A percentile compares a stretch with the other conserved stretches of the same genome.
These are phyloP conservation scores for Cutaneotrichosporon sp. DNA, from an alignment of 1,284 basidiomycete genomes.

Conservation along the genomic window DNA sequence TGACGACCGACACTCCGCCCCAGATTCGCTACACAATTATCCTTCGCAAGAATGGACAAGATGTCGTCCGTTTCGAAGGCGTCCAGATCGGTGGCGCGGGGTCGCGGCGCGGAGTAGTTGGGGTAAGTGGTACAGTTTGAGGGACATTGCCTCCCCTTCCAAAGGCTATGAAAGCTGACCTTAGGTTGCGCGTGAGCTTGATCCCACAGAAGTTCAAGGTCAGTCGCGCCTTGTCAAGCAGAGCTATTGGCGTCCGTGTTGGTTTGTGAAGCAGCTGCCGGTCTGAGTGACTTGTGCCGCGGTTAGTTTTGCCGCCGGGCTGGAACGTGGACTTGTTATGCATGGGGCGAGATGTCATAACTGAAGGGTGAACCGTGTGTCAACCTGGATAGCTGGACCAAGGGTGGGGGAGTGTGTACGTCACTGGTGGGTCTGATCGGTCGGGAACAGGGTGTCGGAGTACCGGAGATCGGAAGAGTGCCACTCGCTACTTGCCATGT, in stretches of 20 bases:
- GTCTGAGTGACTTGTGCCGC: not conserved
- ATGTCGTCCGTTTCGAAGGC: conserved; percentile 32
- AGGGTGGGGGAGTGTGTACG: not conserved
- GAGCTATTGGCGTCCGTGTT: not conserved
- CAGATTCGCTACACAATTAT: conserved; percentile 48
- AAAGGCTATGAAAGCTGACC: not conserved
- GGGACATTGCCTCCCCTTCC: not conserved
- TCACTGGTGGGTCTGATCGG: not conserved
- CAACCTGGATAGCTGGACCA: too few species aligned
- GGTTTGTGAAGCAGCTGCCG: not conserved
- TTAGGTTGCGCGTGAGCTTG: not conserved
- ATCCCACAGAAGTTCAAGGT: not conserved
- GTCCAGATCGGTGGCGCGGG: conserved; percentile 46
- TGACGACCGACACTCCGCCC: conserved; percentile 47
- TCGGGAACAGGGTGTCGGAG: not conserved
- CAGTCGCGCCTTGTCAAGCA: not conserved
- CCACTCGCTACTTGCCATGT: not conserved
- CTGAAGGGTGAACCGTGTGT: not conserved
- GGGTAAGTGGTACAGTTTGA: conserved; percentile 16
- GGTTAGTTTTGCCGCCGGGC: not conserved
- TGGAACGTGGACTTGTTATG: not conserved
- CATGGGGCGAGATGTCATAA: not conserved
- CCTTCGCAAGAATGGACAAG: conserved; percentile 41
- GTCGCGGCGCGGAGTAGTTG: conserved; percentile 43
- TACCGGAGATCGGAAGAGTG: not conserved